These are phyloP conservation scores for Nannochloropsis salina DNA, from an alignment of 108 stramenopile genomes.

Conservation along the genomic window DNA sequence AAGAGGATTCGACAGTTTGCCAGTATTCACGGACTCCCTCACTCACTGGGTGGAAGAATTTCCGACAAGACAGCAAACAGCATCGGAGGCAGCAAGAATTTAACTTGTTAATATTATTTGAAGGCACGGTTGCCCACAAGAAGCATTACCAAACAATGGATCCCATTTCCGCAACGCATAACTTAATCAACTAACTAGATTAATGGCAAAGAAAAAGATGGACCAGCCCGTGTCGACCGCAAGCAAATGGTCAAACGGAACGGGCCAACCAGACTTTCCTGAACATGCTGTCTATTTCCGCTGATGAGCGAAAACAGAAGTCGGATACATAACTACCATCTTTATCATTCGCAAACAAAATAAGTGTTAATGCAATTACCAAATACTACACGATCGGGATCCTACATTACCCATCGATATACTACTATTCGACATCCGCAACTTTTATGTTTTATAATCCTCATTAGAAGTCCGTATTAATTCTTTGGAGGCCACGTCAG, in stretches of 20 bases:
- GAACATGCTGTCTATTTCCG: neutral
- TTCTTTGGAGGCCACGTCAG: no score
- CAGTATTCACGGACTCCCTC: neutral
- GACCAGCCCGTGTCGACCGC: neutral
- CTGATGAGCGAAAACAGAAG: neutral
- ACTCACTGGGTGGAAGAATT: neutral
- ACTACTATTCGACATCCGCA: no score
- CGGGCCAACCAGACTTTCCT: neutral
- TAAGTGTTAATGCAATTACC: neutral
- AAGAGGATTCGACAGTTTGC: neutral
- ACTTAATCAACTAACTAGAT: neutral
- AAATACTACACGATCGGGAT: no score
- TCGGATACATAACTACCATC: neutral
- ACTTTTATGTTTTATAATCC: no score
- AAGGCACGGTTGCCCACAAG: neutral
- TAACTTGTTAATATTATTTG: neutral
- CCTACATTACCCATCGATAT: no score
- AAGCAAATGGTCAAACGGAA: neutral
- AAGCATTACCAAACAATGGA: neutral
- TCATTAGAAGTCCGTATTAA: no score
- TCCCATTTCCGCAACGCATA: neutral
- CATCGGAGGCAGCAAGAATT: neutral
- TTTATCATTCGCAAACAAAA: neutral
- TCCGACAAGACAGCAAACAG: neutral
- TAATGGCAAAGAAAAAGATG: neutral